phyloP scores from a whole-genome alignment of 1,284 basidiomycete genomes.

The Chondrostereum purpureum region DNA sequence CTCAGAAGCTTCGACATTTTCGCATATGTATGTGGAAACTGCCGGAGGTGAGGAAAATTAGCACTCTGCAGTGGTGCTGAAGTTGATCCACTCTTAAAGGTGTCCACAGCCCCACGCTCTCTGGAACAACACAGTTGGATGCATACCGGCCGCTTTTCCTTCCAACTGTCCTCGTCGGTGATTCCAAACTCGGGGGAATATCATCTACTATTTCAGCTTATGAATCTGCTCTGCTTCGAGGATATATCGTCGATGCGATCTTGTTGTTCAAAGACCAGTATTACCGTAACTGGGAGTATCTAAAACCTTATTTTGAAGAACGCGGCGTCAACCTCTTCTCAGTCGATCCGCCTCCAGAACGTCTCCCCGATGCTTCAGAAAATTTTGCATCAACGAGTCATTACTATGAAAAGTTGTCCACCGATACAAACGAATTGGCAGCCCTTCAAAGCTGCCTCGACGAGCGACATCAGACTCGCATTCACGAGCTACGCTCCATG shows the following conservation, averaged over 20 bases:
- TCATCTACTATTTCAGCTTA: slow-evolving; percentile 92
- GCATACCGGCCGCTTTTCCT: slow-evolving; percentile 81
- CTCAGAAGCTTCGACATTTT: slow-evolving; percentile 19
- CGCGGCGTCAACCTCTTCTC: slow-evolving; percentile 57
- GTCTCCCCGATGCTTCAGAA: slow-evolving; percentile 35
- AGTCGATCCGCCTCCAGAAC: slow-evolving; percentile 56
- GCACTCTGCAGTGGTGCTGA: slow-evolving; percentile 5
- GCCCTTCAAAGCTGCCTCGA: slow-evolving; percentile 60
- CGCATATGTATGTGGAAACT: slow-evolving; percentile 86
- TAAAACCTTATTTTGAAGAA: slow-evolving; percentile 73
- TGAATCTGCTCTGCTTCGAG: slow-evolving; percentile 85
- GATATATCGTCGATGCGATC: slow-evolving; percentile 86
- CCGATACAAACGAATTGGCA: slow-evolving; percentile 35
- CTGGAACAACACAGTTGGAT: slow-evolving; percentile 83
- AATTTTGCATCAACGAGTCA: slow-evolving; percentile 54
- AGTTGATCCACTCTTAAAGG: slow-evolving; percentile 60
- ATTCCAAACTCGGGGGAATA: slow-evolving; percentile 88
- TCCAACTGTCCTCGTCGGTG: slow-evolving; percentile 84
- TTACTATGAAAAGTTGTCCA: slow-evolving; percentile 59
- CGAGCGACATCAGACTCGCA: slow-evolving; percentile 51
- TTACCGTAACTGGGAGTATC: slow-evolving; percentile 83
- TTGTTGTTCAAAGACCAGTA: slow-evolving; percentile 84
- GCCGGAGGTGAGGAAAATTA: slow-evolving; percentile 70
- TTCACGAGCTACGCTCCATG: slow-evolving; percentile 73
- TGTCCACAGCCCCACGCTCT: slow-evolving; percentile 87